These are phyloP conservation scores for Venturia effusa DNA, from an alignment of 2,329 filamentous ascomycete species.

Conservation along the genomic window DNA sequence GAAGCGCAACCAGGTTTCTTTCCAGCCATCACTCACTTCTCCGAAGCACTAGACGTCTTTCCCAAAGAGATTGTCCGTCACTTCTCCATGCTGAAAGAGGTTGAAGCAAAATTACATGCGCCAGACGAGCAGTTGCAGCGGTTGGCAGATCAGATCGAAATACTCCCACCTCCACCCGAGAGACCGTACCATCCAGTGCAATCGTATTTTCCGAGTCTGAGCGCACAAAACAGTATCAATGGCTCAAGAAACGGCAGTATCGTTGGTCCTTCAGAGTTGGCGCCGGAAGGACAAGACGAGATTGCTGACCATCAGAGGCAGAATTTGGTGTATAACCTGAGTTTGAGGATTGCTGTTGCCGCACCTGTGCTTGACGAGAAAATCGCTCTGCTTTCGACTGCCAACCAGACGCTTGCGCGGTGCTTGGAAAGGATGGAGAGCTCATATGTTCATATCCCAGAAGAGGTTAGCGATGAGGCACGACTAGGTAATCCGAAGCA, in stretches of 20 bases:
- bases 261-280: slow-evolving; percentile 11
- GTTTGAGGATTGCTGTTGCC: slow-evolving; percentile 70
- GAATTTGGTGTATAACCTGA: slow-evolving; percentile 66
- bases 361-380: slow-evolving; percentile 92
- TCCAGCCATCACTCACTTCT: slow-evolving; percentile 63
- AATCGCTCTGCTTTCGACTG: slow-evolving; percentile 89
- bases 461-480: slow-evolving; percentile 88
- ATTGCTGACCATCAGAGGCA: slow-evolving; percentile 42
- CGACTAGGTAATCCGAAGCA: slow-evolving; percentile 84
- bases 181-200: slow-evolving; percentile 16
- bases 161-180: slow-evolving; percentile 32
- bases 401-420: slow-evolving; percentile 77
- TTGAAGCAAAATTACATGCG: slow-evolving; percentile 89
- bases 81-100: slow-evolving; percentile 91
- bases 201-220: slow-evolving; percentile 17
- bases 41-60: slow-evolving; percentile 82
- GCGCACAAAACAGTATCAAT: slow-evolving; percentile 28
- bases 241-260: slow-evolving; percentile 27
- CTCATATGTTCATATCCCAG: slow-evolving; percentile 75
- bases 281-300: slow-evolving; percentile 1
- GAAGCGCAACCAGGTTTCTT: slow-evolving; percentile 42
- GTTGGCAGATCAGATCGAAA: slow-evolving; percentile 54
- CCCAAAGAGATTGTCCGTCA: slow-evolving; percentile 93
- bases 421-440: slow-evolving; percentile 77
- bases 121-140: slow-evolving; percentile 74